Evolutionary conservation across 208 protist species (phyloP).

Genomic region (Leishmania tropica): DNA sequence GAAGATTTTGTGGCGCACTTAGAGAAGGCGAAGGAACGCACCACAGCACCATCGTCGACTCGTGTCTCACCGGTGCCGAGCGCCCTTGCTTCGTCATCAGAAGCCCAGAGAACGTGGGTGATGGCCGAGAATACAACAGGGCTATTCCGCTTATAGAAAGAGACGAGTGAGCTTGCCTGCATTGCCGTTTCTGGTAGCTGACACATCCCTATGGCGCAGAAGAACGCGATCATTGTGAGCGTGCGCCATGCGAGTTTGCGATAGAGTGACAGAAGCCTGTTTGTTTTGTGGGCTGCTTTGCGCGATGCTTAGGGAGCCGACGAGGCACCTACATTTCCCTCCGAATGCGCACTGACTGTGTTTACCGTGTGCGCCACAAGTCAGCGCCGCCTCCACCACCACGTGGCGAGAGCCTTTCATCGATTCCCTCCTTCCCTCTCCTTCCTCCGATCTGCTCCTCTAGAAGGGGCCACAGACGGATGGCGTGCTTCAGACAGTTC

Average conservation of each 20-base stretch:
- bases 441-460: background rate
- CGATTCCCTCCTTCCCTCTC: background rate
- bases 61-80: background rate
- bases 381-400: background rate
- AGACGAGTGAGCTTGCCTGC: background rate
- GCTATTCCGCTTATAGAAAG: slow-evolving; percentile 32
- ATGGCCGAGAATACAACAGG: slow-evolving; percentile 28
- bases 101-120: slow-evolving; percentile 10
- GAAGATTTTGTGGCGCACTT: slow-evolving; percentile 28
- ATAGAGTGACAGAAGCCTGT: background rate
- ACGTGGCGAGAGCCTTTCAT: background rate
- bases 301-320: background rate
- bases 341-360: background rate
- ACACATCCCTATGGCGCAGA: background rate
- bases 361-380: background rate
- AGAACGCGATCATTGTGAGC: background rate
- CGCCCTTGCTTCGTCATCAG: background rate
- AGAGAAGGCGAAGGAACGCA: slow-evolving; percentile 26
- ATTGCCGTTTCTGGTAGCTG: background rate
- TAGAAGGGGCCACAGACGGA: background rate
- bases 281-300: background rate
- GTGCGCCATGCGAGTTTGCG: background rate
- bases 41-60: background rate
- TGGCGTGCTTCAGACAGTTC: background rate
- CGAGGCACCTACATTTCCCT: background rate